Evolutionary conservation across 163 green algal species (phyloP), one percentile per base, ranked within the genome.

Genomic region (Dunaliella salina): DNA sequence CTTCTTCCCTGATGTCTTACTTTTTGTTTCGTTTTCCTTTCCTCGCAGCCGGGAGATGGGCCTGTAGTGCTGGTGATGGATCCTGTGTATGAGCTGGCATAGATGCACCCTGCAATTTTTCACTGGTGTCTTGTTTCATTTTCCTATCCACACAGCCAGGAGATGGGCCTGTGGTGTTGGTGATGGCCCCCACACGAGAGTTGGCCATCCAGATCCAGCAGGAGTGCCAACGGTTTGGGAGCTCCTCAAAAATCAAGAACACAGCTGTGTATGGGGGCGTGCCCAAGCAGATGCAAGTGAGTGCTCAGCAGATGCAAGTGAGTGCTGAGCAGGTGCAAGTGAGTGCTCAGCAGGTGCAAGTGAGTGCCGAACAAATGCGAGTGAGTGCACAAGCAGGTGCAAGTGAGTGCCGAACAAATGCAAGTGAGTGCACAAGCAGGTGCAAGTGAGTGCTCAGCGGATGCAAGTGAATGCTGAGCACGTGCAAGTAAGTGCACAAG

Each of bases 231-330:
- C 98, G 97, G 86, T 99, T 99, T 90, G 97, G 97, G 24, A 86
- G 89, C 22, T 94, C 91, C 33, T 96, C 92, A 8, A 89, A 93
- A 85, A 97, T 99, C 90, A 97, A 96, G 85, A 96, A 96, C 92
- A 98, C 95, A 32, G 98, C 96, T 86, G 93, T 99, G 32, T 99
- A 99, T 86, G 97, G 97, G 29, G 97, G 97, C 69, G 96, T 95
- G 30, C 95, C 97, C 30, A 98, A 98, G 87, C 94, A 94, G 0
- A 93, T 94, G 4, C 97, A 99, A 89, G 90, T 97, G 80, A 85
- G 92, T 34, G 93, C 96, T 81, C 98, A 98, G 87, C 94, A 94
- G 0, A 93, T 94, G 3, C 97, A 99, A 89, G 90, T 96, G 80
- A 85, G 92, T 34, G 93, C 59, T n/a, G n/a, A n/a, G n/a, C n/a